These are phyloP conservation scores for Scleroderma bovista DNA, from an alignment of 768 basidiomycete species.

Conservation along the genomic window DNA sequence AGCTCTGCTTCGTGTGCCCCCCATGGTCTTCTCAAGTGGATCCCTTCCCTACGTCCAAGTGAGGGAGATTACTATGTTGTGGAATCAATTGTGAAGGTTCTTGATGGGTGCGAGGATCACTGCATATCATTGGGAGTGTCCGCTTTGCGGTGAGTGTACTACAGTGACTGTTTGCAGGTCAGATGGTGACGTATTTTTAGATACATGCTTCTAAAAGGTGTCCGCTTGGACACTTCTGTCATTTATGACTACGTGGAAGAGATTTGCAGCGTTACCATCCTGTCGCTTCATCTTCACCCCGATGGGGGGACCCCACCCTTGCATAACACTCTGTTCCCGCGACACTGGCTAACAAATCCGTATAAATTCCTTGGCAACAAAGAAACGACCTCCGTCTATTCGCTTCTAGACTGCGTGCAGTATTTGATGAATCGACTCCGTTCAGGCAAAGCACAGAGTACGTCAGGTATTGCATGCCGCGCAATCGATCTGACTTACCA, in stretches of 20 bases:
- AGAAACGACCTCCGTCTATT: neutral
- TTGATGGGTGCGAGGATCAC: neutral
- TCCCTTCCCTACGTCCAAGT: neutral
- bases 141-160: neutral
- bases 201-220: slow-evolving; percentile 33
- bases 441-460: neutral
- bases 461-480: neutral
- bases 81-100: neutral
- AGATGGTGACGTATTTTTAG: slow-evolving; percentile 22
- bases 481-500: neutral
- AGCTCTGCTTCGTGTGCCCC: neutral
- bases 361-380: slow-evolving; percentile 11
- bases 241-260: slow-evolving; percentile 51
- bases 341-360: slow-evolving; percentile 40
- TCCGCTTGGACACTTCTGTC: slow-evolving; percentile 40
- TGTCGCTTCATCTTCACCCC: slow-evolving; percentile 24
- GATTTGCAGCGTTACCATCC: slow-evolving; percentile 37
- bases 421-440: neutral
- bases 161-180: neutral
- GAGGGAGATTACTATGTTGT: neutral
- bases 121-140: neutral
- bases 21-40: neutral
- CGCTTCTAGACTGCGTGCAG: neutral
- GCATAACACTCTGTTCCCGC: slow-evolving; percentile 48
- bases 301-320: slow-evolving; percentile 13